Evolutionary conservation across 208 protist genomes (phyloP).

Genomic region (Trypanosoma rangeli): DNA sequence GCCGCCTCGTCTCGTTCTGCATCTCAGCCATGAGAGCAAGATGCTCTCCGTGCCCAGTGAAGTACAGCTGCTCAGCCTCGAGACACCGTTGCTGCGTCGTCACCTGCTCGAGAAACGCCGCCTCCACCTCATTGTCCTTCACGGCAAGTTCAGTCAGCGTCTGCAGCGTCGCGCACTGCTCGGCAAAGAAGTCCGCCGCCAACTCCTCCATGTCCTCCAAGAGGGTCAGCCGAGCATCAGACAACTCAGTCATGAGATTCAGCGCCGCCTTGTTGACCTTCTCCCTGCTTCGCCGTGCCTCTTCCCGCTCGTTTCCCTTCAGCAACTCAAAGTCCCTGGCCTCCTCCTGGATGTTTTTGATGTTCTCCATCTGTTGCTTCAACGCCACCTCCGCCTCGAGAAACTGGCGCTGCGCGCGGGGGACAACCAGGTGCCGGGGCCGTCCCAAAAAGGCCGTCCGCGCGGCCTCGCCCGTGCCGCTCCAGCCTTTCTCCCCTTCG

Average conservation of each 20-base stretch:
- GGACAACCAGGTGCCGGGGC: conserved; percentile 4
- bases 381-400: conserved; percentile 25
- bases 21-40: conserved; percentile 31
- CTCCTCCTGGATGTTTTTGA: conserved; percentile 15
- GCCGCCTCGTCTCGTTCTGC: conserved; percentile 28
- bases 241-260: conserved; percentile 13
- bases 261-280: background rate
- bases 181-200: conserved; percentile 20
- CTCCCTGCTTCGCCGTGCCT: conserved; percentile 23
- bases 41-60: conserved; percentile 43
- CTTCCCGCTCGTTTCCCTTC: conserved; percentile 28
- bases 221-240: conserved; percentile 8
- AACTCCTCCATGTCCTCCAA: conserved; percentile 22
- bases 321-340: conserved; percentile 30
- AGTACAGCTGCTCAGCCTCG: conserved; percentile 33
- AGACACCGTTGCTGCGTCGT: conserved; percentile 29
- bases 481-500: conserved; percentile 24
- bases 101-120: conserved; percentile 42
- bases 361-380: conserved; percentile 11
- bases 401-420: conserved; percentile 36
- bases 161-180: conserved; percentile 21
- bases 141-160: conserved; percentile 29
- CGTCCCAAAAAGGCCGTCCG: conserved; percentile 16
- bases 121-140: conserved; percentile 34
- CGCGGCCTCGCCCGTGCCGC: conserved; percentile 6